Evolutionary conservation across 2,329 filamentous ascomycete species (phyloP), one percentile per base, ranked within the genome.

Genomic region (Sporothrix inflata): DNA sequence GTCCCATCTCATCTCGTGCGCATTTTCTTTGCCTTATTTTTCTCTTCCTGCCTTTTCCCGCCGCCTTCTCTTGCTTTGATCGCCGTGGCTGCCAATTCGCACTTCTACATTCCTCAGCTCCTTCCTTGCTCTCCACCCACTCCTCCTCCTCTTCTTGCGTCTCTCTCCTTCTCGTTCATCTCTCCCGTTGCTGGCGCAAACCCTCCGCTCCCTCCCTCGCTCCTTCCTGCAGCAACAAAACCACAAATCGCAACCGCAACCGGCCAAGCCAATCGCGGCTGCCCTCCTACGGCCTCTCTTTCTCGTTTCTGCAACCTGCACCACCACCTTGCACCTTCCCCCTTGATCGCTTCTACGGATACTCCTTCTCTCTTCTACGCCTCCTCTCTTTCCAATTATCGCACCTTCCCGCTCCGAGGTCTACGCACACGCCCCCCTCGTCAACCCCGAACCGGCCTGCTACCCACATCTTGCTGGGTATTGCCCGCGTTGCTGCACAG

Each of bases 21-120:
- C 47, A 40, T 55, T 74, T 70, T 72, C 71, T 68, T 65, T 12
- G 6, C 61, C 45, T 72, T 70, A 63, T 57, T 42, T 68, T 60
- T 71, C 51, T 71, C 67, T 66, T 61, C 63, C 71, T 74, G 71
- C 69, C 34, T 51, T 72, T 57, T 71, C 74, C 11, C 57, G 72
- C 49, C 49, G 16, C 60, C 61, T 55, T n/a, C 14, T 53, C 45
- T 30, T 47, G 55, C 57, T 71, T 71, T 49, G 34, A 47, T 66
- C 63, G 65, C 42, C 42, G 19, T 38, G 65, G 24, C 27, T 53
- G 65, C 45, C 21, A 38, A 16, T 40, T 49, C 53, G 38, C 27
- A 57, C 11, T 14, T 72, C n/a, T n/a, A 16, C 42, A 47, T 47
- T 47, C 65, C 65, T 51, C 27, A 12, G 24, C 57, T 49, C 65